Evolutionary conservation across 306 rosid genomes (phyloP).

Genomic region (Vigna angularis): DNA sequence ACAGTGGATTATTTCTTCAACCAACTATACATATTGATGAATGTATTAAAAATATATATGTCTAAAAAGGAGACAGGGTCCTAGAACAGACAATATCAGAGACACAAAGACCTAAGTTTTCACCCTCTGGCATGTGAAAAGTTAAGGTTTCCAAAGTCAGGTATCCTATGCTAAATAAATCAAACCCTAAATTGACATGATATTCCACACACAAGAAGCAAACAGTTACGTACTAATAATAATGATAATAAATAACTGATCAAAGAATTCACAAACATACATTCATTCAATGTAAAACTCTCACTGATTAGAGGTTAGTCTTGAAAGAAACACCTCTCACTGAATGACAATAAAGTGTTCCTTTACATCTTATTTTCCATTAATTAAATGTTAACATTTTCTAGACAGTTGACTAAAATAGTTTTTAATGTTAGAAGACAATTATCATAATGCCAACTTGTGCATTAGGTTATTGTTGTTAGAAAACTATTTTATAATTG

Average conservation of each 20-base stretch:
- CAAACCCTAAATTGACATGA: slow-evolving; percentile 21
- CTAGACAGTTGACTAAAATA: neutral
- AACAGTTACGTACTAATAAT: neutral
- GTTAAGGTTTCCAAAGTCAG: slow-evolving; percentile 59
- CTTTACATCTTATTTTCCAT: neutral
- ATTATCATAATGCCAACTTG: slow-evolving; percentile 22
- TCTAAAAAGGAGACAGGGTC: slow-evolving; percentile 44
- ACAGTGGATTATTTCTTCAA: slow-evolving; percentile 7
- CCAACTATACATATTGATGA: neutral
- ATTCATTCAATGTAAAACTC: neutral
- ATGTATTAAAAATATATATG: slow-evolving; percentile 37
- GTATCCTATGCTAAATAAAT: slow-evolving; percentile 57
- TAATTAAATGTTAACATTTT: neutral
- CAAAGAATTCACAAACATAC: neutral
- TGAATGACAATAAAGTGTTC: neutral
- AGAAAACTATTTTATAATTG: slow-evolving; percentile 7
- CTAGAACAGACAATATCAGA: slow-evolving; percentile 47
- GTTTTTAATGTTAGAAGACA: slow-evolving; percentile 17
- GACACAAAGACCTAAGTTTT: slow-evolving; percentile 52
- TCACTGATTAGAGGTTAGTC: neutral
- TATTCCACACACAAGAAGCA: neutral
- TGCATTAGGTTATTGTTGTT: neutral
- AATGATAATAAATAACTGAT: neutral
- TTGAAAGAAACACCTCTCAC: slow-evolving; percentile 16
- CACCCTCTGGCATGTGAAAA: slow-evolving; percentile 48